These are phyloP conservation scores for Candida namnaoensis DNA, from an alignment of 805 yeast genomes.

Conservation along the genomic window DNA sequence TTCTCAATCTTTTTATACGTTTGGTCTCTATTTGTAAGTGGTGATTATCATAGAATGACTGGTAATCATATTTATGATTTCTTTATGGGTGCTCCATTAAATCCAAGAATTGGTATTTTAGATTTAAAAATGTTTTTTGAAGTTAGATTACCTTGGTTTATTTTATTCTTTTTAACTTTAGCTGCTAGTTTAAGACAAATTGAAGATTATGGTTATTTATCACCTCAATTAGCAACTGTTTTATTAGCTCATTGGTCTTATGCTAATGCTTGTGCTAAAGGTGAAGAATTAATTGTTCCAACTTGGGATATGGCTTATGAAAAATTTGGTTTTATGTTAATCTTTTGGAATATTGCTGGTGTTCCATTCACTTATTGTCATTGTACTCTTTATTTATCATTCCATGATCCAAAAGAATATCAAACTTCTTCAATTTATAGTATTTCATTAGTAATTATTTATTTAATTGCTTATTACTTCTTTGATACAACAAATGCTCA, in stretches of 20 bases:
- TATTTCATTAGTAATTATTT: slow-evolving; percentile 41
- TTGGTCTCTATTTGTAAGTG: slow-evolving; percentile 52
- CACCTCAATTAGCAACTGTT: slow-evolving; percentile 68
- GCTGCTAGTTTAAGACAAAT: slow-evolving; percentile 73
- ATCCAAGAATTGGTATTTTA: slow-evolving; percentile 88
- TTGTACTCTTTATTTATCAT: slow-evolving; percentile 74
- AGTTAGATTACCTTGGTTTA: slow-evolving; percentile 96
- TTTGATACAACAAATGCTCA: slow-evolving; percentile 95
- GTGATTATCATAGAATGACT: slow-evolving; percentile 84
- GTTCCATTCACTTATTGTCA: slow-evolving; percentile 98
- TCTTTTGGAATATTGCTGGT: slow-evolving; percentile 98
- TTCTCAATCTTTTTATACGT: slow-evolving; percentile 66
- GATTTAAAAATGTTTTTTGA: slow-evolving; percentile 97
- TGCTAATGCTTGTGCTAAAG: slow-evolving; percentile 95
- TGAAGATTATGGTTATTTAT: slow-evolving; percentile 70
- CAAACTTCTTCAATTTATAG: slow-evolving; percentile 60
- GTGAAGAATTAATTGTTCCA: slow-evolving; percentile 95
- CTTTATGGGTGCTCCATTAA: slow-evolving; percentile 96
- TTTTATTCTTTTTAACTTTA: slow-evolving; percentile 66
- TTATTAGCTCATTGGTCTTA: slow-evolving; percentile 87
- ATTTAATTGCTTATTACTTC: slow-evolving; percentile 75
- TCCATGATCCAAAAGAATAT: slow-evolving; percentile 82
- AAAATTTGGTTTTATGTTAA: slow-evolving; percentile 97
- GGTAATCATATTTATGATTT: slow-evolving; percentile 86
- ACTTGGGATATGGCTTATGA: slow-evolving; percentile 99